Conservation (phyloP, 768 basidiomycete genomes). For the Phlebiopsis flavidoalba region DNA sequence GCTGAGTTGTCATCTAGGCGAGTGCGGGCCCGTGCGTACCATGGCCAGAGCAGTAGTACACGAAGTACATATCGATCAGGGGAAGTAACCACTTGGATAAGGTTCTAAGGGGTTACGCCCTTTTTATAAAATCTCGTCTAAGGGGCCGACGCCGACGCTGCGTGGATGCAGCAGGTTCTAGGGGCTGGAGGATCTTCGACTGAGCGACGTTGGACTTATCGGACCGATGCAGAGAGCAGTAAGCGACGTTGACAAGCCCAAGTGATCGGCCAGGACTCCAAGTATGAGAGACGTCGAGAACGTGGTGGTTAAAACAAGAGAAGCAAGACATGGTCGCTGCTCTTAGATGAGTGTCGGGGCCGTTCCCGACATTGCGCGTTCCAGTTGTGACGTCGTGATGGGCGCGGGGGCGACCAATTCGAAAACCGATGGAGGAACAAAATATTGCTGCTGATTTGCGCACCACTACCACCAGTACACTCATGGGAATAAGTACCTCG, state of each 20-base stretch:
- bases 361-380: neutral
- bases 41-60: constrained; percentile 75
- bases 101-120: neutral
- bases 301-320: neutral
- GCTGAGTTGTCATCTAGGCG: neutral
- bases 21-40: constrained; percentile 34
- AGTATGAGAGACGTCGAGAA: neutral
- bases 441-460: too few species aligned
- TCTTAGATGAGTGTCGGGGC: neutral
- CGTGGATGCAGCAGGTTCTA: neutral
- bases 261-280: neutral
- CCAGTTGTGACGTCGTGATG: neutral
- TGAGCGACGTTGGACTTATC: neutral
- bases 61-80: constrained; percentile 30
- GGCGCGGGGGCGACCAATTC: neutral
- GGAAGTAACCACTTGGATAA: neutral
- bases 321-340: neutral
- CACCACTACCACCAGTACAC: too few species aligned
- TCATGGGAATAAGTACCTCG: too few species aligned
- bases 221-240: neutral
- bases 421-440: too few species aligned
- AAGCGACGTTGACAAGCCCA: neutral
- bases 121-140: neutral
- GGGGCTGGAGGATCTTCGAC: too few species aligned
- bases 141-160: neutral